Percentiles rank a stretch among this genome's conserved stretches.
Conservation (phyloP, 1,284 basidiomycete species). For the Fomes fomentarius region DNA sequence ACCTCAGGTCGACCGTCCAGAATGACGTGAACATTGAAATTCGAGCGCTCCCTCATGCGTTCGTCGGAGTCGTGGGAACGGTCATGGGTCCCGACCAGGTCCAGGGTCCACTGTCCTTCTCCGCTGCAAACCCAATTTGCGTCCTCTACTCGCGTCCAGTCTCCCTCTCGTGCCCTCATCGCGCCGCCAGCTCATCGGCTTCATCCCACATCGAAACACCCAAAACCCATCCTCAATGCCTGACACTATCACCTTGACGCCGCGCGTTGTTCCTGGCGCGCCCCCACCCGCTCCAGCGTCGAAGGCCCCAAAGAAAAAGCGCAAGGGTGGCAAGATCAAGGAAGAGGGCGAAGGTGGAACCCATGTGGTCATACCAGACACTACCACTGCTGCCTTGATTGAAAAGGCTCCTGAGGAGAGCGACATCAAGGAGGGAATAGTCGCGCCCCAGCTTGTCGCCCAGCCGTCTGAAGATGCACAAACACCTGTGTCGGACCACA, state of each 20-base stretch:
- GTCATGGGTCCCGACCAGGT: too few relatives aligned
- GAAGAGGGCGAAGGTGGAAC: slow-evolving; percentile 25
- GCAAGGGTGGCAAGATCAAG: slow-evolving; percentile 46
- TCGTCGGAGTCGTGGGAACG: slow-evolving; percentile 24
- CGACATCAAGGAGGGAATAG: slow-evolving; percentile 52
- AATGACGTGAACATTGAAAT: background rate
- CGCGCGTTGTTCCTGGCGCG: slow-evolving; percentile 73
- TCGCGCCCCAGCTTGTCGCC: slow-evolving; percentile 50
- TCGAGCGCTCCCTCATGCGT: background rate
- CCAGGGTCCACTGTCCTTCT: slow-evolving; percentile 8
- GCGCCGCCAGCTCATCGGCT: slow-evolving; percentile 4
- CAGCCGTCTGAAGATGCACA: slow-evolving; percentile 43
- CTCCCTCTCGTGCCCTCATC: background rate
- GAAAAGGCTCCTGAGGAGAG: slow-evolving; percentile 53
- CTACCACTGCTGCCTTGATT: slow-evolving; percentile 47
- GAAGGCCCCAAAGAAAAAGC: slow-evolving; percentile 73
- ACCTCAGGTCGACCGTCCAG: too few relatives aligned
- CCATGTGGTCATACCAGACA: slow-evolving; percentile 43
- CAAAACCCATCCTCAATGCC: slow-evolving; percentile 41
- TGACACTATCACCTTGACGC: slow-evolving; percentile 40
- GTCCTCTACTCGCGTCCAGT: slow-evolving; percentile 5
- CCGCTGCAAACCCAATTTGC: slow-evolving; percentile 8
- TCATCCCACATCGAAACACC: background rate
- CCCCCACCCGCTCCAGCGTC: slow-evolving; percentile 58
- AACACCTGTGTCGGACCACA: slow-evolving; percentile 47